These are phyloP conservation scores for Linderniella brevidens DNA, from an alignment of 257 asterid species.

Conservation along the genomic window DNA sequence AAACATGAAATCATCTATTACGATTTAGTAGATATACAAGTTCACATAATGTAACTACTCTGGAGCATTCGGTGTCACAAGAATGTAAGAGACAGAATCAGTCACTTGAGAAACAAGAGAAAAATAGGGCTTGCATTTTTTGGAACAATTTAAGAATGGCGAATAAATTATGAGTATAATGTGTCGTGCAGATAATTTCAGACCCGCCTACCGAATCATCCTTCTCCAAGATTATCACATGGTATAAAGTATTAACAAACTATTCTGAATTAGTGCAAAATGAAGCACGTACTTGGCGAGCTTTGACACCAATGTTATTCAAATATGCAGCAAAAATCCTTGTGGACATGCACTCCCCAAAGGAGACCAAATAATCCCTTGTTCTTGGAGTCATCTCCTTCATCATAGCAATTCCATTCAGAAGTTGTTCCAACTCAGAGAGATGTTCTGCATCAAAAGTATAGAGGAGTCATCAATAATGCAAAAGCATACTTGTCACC, in stretches of 20 bases:
- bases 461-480: conserved; percentile 2
- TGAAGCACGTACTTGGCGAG: conserved; percentile 35
- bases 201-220: background rate
- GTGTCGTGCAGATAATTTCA: no score
- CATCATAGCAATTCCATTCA: conserved; percentile 55
- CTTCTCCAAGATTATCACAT: background rate
- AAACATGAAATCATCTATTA: no score
- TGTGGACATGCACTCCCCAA: conserved; percentile 69
- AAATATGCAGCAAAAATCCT: conserved; percentile 45
- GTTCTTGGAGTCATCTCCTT: conserved; percentile 66
- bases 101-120: no score
- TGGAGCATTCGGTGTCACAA: no score
- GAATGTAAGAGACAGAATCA: no score
- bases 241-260: background rate
- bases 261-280: background rate
- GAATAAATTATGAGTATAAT: no score
- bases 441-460: conserved; percentile 12
- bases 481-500: conserved; percentile 1
- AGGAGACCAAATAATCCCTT: conserved; percentile 48
- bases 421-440: conserved; percentile 21
- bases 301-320: conserved; percentile 31
- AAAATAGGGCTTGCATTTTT: no score
- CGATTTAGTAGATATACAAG: no score
- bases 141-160: no score
- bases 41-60: no score